Evolutionary conservation across 805 yeast species (phyloP), one percentile per base, ranked within the genome.

Genomic region (Starmerella gropengiesseri): DNA sequence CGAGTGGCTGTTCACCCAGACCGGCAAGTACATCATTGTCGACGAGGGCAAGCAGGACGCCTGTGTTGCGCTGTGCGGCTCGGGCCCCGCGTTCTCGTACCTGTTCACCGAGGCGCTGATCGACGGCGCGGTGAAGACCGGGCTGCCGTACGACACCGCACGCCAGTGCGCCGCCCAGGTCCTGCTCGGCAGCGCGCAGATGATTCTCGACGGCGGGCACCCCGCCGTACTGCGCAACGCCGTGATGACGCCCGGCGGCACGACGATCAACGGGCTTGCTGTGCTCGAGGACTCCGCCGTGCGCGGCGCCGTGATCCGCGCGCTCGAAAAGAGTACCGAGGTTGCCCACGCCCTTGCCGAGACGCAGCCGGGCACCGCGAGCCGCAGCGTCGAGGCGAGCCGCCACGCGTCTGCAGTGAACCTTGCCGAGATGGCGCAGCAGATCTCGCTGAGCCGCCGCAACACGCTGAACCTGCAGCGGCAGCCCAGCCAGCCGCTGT

Each of bases 171-270:
- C 97, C 9, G 82, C 94, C 22, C 89, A 86, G 63, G 95, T 89
- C 16, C 70, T 86, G 75, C 87, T 81, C 60, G 98, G 98, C 19
- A 82, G 96, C 12, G 89, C 91, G 13, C 78, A 77, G 63, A 82
- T 91, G 95, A 87, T 80, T 1, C 73, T 78, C 49, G 74, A 75
- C 51, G 78, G 86, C 9, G 86, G 84, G 3, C 95, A 89, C 57
- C 98, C 98, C 9, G 89, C 91, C 16, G 84, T 74, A 11, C 71
- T 91, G 60, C 83, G 83, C 59, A 77, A 81, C 59, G 79, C 78
- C 54, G 91, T 91, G 7, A 86, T 95, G 59, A 91, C 98, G 0
- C 98, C 98, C 19, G 98, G 91, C 23, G 98, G 98, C 26, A 87
- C 96, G 39, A 91, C 98, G 4, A 91, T 91, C 60, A 94, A 94